Evolutionary conservation across 352 stramenopile species (phyloP).

Genomic region (Globisporangium viniferum): DNA sequence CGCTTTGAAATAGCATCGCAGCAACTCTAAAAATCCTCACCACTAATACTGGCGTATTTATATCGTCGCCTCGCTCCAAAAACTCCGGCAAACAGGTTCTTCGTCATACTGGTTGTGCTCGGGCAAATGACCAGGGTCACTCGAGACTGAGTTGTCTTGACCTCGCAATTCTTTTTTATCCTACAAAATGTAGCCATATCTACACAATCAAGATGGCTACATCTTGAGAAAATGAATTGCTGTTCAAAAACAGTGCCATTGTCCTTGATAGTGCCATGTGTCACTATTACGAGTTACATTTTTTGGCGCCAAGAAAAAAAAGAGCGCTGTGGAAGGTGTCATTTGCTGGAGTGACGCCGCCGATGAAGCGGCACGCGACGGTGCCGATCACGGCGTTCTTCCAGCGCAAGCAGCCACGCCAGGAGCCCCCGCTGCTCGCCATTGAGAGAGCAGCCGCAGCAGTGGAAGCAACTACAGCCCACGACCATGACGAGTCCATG

Average conservation of each 20-base stretch:
- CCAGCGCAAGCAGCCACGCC: conserved; percentile 40
- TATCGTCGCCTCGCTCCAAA: not conserved
- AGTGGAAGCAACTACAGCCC: not conserved
- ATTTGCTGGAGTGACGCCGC: not conserved
- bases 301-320: conserved; percentile 17
- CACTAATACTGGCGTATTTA: not conserved
- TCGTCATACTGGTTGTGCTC: no score
- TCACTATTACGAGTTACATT: conserved; percentile 7
- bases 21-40: not conserved
- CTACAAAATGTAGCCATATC: conserved; percentile 4
- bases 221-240: not conserved
- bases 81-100: no score
- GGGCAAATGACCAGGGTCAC: no score
- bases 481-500: conserved; percentile 19
- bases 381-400: conserved; percentile 69
- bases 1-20: not conserved
- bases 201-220: not conserved
- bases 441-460: not conserved
- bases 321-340: no score
- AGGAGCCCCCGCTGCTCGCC: conserved; percentile 13
- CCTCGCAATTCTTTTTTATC: not conserved
- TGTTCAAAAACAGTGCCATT: not conserved
- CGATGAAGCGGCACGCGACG: conserved; percentile 26
- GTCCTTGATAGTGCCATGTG: not conserved
- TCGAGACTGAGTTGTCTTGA: not conserved